These are phyloP conservation scores for Solanum piurae DNA, from an alignment of 257 asterid genomes.

Conservation along the genomic window DNA sequence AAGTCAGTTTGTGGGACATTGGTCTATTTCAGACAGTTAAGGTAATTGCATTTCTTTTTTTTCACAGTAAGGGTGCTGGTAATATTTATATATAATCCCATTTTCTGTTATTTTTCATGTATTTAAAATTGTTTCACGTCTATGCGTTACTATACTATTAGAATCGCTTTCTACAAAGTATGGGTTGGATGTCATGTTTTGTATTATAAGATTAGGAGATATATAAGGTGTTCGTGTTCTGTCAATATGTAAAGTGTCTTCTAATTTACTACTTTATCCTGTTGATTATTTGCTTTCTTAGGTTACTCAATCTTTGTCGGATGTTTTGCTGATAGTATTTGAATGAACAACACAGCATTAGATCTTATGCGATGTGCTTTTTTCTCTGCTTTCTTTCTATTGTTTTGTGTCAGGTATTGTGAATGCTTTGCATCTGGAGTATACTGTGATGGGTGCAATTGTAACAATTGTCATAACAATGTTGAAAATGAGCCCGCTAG, in stretches of 20 bases:
- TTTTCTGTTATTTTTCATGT: background rate
- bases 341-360: background rate
- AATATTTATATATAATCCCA: background rate
- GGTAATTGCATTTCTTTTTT: background rate
- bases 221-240: background rate
- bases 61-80: background rate
- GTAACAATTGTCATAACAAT: slow-evolving; percentile 81
- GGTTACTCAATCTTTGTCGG: background rate
- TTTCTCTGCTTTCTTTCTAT: slow-evolving; percentile 1
- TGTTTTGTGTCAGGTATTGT: slow-evolving; percentile 60
- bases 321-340: background rate
- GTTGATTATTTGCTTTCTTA: background rate
- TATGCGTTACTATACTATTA: background rate
- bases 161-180: background rate
- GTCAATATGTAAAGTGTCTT: background rate
- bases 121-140: background rate
- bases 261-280: background rate
- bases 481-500: slow-evolving; percentile 77
- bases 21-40: background rate
- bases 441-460: slow-evolving; percentile 92
- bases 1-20: background rate
- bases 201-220: background rate
- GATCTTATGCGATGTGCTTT: background rate
- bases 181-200: background rate
- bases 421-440: slow-evolving; percentile 96